These are phyloP conservation scores for Chlorella variabilis DNA, from an alignment of 163 green algal species.

Conservation along the genomic window DNA sequence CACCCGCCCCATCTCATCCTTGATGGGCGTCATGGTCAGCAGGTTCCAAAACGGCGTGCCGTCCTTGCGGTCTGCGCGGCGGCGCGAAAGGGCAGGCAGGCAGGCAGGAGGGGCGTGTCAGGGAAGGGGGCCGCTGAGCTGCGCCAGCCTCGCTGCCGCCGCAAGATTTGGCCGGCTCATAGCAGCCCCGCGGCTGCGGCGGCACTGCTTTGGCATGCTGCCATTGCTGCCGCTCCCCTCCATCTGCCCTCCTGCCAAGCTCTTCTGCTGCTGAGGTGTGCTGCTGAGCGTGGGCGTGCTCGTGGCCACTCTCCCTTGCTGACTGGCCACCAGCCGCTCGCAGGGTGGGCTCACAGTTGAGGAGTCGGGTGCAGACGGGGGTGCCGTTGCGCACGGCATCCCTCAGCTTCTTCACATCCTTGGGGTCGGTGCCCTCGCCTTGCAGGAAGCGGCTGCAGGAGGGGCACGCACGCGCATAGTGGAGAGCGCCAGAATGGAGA, in stretches of 20 bases:
- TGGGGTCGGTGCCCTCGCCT: slow-evolving; percentile 89
- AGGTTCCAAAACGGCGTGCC: slow-evolving; percentile 92
- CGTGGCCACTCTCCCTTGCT: too few relatives aligned
- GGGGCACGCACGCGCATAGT: too few relatives aligned
- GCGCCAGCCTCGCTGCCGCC: too few relatives aligned
- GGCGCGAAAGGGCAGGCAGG: background rate
- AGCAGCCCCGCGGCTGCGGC: too few relatives aligned
- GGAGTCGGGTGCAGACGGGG: slow-evolving; percentile 75
- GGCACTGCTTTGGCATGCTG: too few relatives aligned
- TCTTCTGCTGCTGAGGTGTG: too few relatives aligned
- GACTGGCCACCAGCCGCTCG: too few relatives aligned
- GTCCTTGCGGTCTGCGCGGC: slow-evolving; percentile 24
- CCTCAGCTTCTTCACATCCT: slow-evolving; percentile 85
- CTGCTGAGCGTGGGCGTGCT: too few relatives aligned
- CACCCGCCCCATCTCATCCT: slow-evolving; percentile 84
- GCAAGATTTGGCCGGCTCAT: too few relatives aligned
- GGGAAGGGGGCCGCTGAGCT: background rate
- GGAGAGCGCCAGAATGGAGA: background rate
- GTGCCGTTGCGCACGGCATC: slow-evolving; percentile 79
- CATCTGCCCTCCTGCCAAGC: too few relatives aligned
- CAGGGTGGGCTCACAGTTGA: slow-evolving; percentile 87
- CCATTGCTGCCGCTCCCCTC: too few relatives aligned
- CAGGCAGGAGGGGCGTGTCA: background rate
- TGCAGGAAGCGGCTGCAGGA: slow-evolving; percentile 90
- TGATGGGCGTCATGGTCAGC: slow-evolving; percentile 95